Base-by-base conservation (phyloP, 2,329 filamentous ascomycete species). In the Zopfia rhizophila region DNA sequence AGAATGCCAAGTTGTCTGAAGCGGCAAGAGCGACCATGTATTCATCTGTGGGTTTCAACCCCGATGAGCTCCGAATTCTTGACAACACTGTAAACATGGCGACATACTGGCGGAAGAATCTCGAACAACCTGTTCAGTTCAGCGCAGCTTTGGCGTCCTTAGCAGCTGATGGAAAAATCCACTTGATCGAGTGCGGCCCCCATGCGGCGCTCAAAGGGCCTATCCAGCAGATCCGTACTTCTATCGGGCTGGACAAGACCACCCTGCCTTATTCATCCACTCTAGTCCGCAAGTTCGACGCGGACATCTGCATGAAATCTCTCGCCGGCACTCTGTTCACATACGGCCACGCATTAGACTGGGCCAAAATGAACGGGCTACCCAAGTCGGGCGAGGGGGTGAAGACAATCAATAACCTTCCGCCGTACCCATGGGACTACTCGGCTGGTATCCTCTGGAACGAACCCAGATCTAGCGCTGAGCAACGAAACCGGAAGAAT, bases 111-210 rank as follows among this genome's bases (percentile, higher is more conserved):
- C 4, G 16, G 13, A 16, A 21, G n/a, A 42, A 42, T 16, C 16
- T 42, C 4, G 13, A 10, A 24, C n/a, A 10, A 11, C 10, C 22
- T 5, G 39, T 42, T 7, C 14, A 13, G 4, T 40, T 40, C 25
- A 12, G 13, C 8, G 12, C 28, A 8, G 8, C 22, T 29, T 23
- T 23, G 8, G 25, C n/a, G n/a, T 12, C 14, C 12, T 6, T 18
- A n/a, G n/a, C n/a, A n/a, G n/a, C n/a, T n/a, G n/a, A n/a, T n/a
- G n/a, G n/a, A n/a, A n/a, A n/a, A n/a, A n/a, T n/a, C n/a, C n/a
- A n/a, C n/a, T n/a, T 51, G 10, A n/a, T 48, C 13, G 48, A 51
- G 19, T 31, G 47, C 21, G 48, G 48, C n/a, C 48, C 48, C 5
- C 48, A 51, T 32, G 11, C 43, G 24, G 48, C 48, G 8, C 25